A percentile compares a stretch with the other conserved stretches of the same genome.
These are phyloP conservation scores for Trichocladium antarcticum DNA, from an alignment of 495 filamentous ascomycete species.

Conservation along the genomic window DNA sequence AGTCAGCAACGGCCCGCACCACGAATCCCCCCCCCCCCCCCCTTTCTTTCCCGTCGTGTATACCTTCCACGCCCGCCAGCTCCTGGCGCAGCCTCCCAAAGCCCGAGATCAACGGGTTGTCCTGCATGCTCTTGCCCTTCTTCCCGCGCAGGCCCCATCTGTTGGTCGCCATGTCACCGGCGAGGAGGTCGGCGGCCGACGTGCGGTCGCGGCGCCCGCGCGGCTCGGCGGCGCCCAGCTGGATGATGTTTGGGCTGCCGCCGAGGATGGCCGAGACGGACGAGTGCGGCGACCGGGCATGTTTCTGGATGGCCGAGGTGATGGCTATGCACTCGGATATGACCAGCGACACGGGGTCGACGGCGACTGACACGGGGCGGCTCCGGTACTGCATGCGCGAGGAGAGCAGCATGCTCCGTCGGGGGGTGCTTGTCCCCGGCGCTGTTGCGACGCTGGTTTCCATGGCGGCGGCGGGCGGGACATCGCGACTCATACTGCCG, in stretches of 20 bases:
- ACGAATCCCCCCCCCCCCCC: background rate
- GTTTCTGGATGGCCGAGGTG: constrained; percentile 95
- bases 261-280: constrained; percentile 94
- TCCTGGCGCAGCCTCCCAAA: constrained; percentile 85
- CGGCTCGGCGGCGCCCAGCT: constrained; percentile 37
- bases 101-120: constrained; percentile 92
- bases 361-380: constrained; percentile 59
- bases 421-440: constrained; percentile 12
- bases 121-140: constrained; percentile 96
- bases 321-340: constrained; percentile 98
- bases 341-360: constrained; percentile 88
- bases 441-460: constrained; percentile 24
- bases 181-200: constrained; percentile 13
- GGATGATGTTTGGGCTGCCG: constrained; percentile 50
- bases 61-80: constrained; percentile 79
- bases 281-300: constrained; percentile 91
- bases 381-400: constrained; percentile 39
- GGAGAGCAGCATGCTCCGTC: constrained; percentile 15
- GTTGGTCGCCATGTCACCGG: constrained; percentile 39
- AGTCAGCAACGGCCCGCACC: constrained; percentile 11
- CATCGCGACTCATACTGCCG: constrained; percentile 38
- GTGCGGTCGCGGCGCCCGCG: constrained; percentile 27
- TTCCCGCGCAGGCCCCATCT: constrained; percentile 89
- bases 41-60: background rate
- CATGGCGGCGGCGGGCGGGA: constrained; percentile 27